Percentiles rank a stretch among this genome's conserved stretches.
phyloP scores from a whole-genome alignment of 106 monocot genomes.

The Amphibolis antarctica region DNA sequence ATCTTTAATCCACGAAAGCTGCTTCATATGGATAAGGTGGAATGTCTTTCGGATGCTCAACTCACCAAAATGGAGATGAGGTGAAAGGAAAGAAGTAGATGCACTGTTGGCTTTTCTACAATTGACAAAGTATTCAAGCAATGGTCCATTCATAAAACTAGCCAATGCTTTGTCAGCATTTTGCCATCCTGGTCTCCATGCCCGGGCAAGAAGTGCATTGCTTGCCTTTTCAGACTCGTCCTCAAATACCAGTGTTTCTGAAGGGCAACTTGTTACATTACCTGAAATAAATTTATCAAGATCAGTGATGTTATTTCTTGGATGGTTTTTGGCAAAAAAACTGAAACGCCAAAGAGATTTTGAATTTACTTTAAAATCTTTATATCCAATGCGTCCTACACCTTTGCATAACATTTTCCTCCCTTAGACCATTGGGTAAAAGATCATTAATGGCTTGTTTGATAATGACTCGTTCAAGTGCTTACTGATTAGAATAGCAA shows the following conservation, averaged over 20 bases:
- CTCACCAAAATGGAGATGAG: constrained; percentile 90
- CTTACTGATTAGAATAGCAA: too few relatives aligned
- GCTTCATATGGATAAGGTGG: constrained; percentile 84
- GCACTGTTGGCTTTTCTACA: constrained; percentile 80
- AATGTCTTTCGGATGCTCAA: constrained; percentile 88
- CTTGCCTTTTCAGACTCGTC: constrained; percentile 78
- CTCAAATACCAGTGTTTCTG: constrained; percentile 66
- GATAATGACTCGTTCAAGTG: too few relatives aligned
- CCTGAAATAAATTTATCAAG: constrained; percentile 13
- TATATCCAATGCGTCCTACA: too few relatives aligned
- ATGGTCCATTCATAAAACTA: constrained; percentile 61
- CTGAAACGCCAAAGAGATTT: too few relatives aligned
- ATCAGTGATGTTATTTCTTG: background rate
- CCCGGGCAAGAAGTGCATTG: constrained; percentile 86
- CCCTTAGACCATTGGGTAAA: too few relatives aligned
- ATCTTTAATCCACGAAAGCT: constrained; percentile 88
- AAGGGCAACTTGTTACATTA: constrained; percentile 55
- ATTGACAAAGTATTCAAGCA: constrained; percentile 60
- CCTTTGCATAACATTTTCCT: too few relatives aligned
- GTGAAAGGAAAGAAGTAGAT: constrained; percentile 84
- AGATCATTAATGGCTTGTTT: too few relatives aligned
- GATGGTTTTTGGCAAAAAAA: background rate
- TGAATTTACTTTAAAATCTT: too few relatives aligned
- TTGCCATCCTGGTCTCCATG: constrained; percentile 92
- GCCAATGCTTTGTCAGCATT: constrained; percentile 73